Evolutionary conservation across 352 stramenopile genomes (phyloP), one percentile per base, ranked within the genome.

Genomic region (Peronospora destructor): DNA sequence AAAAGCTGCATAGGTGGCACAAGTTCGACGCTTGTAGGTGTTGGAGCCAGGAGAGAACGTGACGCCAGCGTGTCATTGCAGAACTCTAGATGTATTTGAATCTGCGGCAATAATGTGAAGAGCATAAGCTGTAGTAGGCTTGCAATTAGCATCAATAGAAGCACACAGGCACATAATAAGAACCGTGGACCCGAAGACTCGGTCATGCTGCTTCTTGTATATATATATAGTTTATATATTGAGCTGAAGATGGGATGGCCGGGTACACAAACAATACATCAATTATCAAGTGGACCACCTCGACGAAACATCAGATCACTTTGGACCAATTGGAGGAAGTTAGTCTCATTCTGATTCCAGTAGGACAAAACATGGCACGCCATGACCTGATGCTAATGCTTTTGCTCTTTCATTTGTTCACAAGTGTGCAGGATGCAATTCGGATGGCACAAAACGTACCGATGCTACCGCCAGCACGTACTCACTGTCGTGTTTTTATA

Each of bases 61-160:
- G 64, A 66, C 12, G 71, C 63, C 30, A 84, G 49, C 34, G 71
- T 73, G 26, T 61, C 66, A 53, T 86, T 80, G 61, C 80, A 91
- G 45, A 71, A 79, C 60, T 81, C 63, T 19, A 59, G 42, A 37
- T 85, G 76, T 21, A 87, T 52, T 45, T 74, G 45, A 23, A 91
- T 71, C 36, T 88, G 71, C 0, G 80, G 80, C 40, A 91, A 45
- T 49, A 87, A 59, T 44, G 73, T 53, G 56, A 91, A 91, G 71
- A 91, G 88, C 6, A 59, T 41, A 11, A 91, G 49, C 64, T 91
- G 80, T 50, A 85, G 33, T 13, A 91, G 68, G 36, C 61, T 87
- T 60, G 72, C 53, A 50, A 88, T 88, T 10, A 91, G 64, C 44
- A 85, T 59, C 51, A 91, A 60, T 44, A 91, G 70, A 19, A 88